These are phyloP conservation scores for Prunus yedoensis DNA, from an alignment of 331 rosid genomes.

Conservation along the genomic window DNA sequence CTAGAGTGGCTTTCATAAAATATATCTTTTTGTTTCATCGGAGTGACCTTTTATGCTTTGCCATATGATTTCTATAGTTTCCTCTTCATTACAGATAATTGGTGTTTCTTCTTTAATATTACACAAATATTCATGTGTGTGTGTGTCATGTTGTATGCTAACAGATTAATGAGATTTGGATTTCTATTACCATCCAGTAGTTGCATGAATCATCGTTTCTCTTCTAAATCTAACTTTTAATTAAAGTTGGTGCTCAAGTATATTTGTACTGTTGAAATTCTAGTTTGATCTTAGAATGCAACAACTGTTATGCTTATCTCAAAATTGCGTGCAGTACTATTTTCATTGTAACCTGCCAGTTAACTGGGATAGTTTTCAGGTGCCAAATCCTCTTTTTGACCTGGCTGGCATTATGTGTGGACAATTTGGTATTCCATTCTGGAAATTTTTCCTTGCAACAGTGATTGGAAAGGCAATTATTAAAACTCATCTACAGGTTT, in stretches of 20 bases:
- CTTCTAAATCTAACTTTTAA: neutral
- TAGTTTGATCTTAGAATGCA: conserved; percentile 1
- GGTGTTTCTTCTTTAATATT: neutral
- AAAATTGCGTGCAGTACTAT: neutral
- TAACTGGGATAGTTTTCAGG: conserved; percentile 49
- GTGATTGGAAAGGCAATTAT: conserved; percentile 90
- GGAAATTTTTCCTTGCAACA: conserved; percentile 87
- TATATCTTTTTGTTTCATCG: neutral
- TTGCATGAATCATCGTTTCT: neutral
- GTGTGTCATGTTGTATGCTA: neutral
- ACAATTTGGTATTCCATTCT: conserved; percentile 88
- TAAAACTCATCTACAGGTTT: conserved; percentile 96
- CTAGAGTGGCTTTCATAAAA: conserved; percentile 9
- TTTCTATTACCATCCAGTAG: neutral
- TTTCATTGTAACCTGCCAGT: conserved; percentile 15
- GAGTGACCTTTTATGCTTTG: neutral
- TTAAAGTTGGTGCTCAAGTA: neutral
- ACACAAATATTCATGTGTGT: neutral
- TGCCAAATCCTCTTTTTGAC: conserved; percentile 98
- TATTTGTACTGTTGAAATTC: neutral
- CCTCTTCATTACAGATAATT: neutral
- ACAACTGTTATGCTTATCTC: neutral
- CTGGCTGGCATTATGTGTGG: conserved; percentile 99
- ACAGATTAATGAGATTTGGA: neutral
- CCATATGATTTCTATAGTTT: neutral